Evolutionary conservation across 2,329 filamentous ascomycete species (phyloP).

Genomic region (Zopfia rhizophila): DNA sequence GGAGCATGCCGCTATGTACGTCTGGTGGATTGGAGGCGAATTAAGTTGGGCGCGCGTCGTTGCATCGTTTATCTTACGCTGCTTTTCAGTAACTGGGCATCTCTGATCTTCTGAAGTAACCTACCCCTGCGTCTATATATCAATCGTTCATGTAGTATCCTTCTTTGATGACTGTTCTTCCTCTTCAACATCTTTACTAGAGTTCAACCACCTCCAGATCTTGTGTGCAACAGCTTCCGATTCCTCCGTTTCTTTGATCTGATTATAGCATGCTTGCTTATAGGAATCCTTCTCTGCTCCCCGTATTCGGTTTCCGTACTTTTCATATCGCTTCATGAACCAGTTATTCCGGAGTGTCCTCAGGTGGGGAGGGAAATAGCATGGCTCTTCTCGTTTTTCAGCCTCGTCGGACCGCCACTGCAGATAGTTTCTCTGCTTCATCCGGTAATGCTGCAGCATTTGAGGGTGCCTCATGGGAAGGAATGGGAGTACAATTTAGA

Average conservation of each 20-base stretch:
- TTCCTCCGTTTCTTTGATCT: conserved; percentile 4
- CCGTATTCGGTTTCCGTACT: conserved; percentile 6
- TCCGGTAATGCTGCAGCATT: conserved; percentile 22
- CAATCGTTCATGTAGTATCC: too few relatives aligned
- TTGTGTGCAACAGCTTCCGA: conserved; percentile 5
- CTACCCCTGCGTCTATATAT: too few relatives aligned
- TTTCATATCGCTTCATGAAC: conserved; percentile 19
- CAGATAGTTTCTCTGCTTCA: conserved; percentile 21
- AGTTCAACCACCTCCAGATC: conserved; percentile 18
- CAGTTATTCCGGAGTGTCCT: conserved; percentile 17
- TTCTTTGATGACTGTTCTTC: too few relatives aligned
- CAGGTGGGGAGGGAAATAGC: conserved; percentile 19
- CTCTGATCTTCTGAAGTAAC: too few relatives aligned
- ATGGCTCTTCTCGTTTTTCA: conserved; percentile 4
- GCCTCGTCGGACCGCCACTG: conserved; percentile 13
- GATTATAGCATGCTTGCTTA: background rate
- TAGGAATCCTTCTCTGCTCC: background rate
- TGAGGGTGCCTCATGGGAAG: background rate
- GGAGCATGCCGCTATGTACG: too few relatives aligned
- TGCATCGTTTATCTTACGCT: too few relatives aligned
- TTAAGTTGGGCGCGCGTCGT: too few relatives aligned
- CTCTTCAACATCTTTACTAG: conserved; percentile 5
- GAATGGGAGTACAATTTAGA: conserved; percentile 2
- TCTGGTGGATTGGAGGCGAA: too few relatives aligned
- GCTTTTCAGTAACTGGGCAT: too few relatives aligned